Evolutionary conservation across 1,284 basidiomycete species (phyloP).

Genomic region (Boletellus deceptivus): DNA sequence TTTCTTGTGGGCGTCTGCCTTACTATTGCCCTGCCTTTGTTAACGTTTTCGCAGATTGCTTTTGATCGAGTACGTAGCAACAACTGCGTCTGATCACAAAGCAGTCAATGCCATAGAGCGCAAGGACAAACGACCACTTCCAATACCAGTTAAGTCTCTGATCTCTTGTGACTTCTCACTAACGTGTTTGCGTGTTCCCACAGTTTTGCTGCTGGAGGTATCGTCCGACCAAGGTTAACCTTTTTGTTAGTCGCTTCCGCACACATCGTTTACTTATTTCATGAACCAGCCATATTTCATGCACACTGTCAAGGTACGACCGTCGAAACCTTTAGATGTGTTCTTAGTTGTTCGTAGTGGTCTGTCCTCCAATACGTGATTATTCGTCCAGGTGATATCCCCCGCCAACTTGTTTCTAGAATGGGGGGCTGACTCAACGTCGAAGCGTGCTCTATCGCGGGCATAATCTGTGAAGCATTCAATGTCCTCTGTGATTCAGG

Average conservation of each 20-base stretch:
- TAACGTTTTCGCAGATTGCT: slow-evolving; percentile 54
- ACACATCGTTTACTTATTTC: slow-evolving; percentile 4
- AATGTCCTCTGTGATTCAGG: slow-evolving; percentile 66
- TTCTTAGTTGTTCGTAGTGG: slow-evolving; percentile 48
- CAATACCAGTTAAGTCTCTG: slow-evolving; percentile 56
- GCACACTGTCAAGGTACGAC: slow-evolving; percentile 74
- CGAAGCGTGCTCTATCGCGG: slow-evolving; percentile 55
- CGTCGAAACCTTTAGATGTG: background rate
- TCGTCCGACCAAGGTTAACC: slow-evolving; percentile 69
- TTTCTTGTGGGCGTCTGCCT: slow-evolving; percentile 58
- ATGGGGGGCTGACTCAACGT: slow-evolving; percentile 9
- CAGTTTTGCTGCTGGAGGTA: slow-evolving; percentile 77
- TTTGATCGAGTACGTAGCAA: slow-evolving; percentile 81
- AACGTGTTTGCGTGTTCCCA: slow-evolving; percentile 2
- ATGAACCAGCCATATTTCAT: slow-evolving; percentile 72
- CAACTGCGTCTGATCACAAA: slow-evolving; percentile 57
- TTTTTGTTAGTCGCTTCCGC: background rate
- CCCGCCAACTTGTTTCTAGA: slow-evolving; percentile 29
- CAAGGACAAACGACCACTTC: slow-evolving; percentile 78
- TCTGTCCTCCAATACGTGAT: slow-evolving; percentile 82
- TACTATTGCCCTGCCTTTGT: slow-evolving; percentile 17
- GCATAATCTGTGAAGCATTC: slow-evolving; percentile 69
- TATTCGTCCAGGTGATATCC: slow-evolving; percentile 59
- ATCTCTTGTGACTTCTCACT: background rate
- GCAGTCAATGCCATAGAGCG: slow-evolving; percentile 66